Evolutionary conservation across 495 filamentous ascomycete species (phyloP).

Genomic region (Bathelium albidoporum): DNA sequence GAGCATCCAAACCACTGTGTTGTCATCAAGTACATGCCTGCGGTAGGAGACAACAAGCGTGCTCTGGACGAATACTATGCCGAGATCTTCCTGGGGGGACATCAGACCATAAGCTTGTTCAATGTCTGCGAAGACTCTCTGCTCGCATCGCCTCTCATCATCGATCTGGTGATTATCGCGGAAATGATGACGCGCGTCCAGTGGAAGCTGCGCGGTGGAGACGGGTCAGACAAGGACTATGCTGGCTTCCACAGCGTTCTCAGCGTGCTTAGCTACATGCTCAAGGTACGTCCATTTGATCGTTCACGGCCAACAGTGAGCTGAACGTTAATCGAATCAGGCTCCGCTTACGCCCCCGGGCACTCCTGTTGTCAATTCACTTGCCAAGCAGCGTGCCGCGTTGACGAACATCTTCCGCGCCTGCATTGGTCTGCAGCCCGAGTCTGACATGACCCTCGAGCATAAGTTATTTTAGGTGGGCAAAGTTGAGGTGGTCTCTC

Average conservation of each 20-base stretch:
- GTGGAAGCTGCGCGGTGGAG: slow-evolving; percentile 59
- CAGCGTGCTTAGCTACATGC: slow-evolving; percentile 97
- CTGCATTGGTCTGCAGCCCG: slow-evolving; percentile 92
- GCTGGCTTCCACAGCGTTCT: slow-evolving; percentile 95
- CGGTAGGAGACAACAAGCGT: slow-evolving; percentile 98
- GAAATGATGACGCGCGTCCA: slow-evolving; percentile 98
- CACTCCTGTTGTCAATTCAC: slow-evolving; percentile 89
- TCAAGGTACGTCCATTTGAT: slow-evolving; percentile 50
- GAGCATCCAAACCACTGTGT: slow-evolving; percentile 40
- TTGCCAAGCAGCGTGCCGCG: slow-evolving; percentile 91
- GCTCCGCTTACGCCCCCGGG: slow-evolving; percentile 91
- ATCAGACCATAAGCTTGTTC: slow-evolving; percentile 96
- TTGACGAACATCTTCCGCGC: slow-evolving; percentile 98
- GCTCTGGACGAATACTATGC: slow-evolving; percentile 98
- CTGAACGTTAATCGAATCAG: slow-evolving; percentile 19
- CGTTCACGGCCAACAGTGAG: not conserved
- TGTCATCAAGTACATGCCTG: slow-evolving; percentile 80
- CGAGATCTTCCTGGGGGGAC: slow-evolving; percentile 97
- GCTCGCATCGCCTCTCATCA: slow-evolving; percentile 93
- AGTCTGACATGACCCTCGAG: slow-evolving; percentile 98
- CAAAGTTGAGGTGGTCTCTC: not conserved
- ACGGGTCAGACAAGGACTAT: slow-evolving; percentile 52
- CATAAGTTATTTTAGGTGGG: slow-evolving; percentile 76
- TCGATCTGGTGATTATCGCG: slow-evolving; percentile 81
- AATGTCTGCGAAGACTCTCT: slow-evolving; percentile 99